Conservation (phyloP, 257 asterid species). For the Solanum chaucha region DNA sequence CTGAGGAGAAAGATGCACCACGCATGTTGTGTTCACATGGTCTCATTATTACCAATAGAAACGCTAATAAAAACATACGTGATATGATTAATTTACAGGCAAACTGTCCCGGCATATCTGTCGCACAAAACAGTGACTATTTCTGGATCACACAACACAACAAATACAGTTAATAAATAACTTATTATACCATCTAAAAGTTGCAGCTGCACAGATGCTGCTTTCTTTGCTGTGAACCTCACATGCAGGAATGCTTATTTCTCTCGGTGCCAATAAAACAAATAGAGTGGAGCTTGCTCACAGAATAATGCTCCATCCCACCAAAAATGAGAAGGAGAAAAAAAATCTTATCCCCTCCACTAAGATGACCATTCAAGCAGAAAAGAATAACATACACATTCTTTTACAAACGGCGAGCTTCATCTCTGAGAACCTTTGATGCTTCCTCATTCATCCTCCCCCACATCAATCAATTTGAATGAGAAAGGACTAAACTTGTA, state of each 20-base stretch:
- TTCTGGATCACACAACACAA: neutral
- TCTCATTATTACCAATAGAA: neutral
- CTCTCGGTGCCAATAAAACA: conserved; percentile 13
- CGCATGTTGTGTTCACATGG: neutral
- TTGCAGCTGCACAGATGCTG: conserved; percentile 17
- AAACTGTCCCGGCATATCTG: neutral
- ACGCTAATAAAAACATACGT: neutral
- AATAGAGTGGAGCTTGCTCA: conserved; percentile 4
- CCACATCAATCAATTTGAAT: conserved; percentile 28
- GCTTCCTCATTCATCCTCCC: conserved; percentile 61
- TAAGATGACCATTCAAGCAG: conserved; percentile 19
- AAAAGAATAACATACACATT: conserved; percentile 26
- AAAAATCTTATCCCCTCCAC: conserved; percentile 16
- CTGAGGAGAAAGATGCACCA: neutral
- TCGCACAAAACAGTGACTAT: neutral
- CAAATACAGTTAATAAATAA: neutral
- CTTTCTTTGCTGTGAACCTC: conserved; percentile 12
- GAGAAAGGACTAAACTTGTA: conserved; percentile 83
- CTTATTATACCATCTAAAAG: neutral
- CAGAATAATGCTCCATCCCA: neutral
- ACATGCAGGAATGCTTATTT: conserved; percentile 37
- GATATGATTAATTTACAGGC: neutral
- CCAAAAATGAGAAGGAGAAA: neutral
- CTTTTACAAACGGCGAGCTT: neutral
- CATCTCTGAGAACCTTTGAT: neutral